Conservation (phyloP, 164 flowering plant species). For the Tetracentron sinense region DNA sequence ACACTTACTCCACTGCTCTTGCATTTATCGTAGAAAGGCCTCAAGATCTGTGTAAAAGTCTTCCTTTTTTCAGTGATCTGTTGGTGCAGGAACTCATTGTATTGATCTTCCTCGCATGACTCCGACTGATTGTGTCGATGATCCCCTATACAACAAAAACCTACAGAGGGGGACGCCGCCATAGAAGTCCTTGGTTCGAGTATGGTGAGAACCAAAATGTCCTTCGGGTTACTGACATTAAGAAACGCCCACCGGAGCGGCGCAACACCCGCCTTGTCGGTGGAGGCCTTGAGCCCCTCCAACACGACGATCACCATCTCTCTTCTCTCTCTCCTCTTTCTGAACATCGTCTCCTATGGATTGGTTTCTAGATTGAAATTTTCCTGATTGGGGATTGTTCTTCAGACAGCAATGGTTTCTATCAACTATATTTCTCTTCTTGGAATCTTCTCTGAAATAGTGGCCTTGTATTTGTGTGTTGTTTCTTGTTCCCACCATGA, state of each 20-base stretch:
- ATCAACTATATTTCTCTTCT: not conserved
- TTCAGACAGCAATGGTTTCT: not conserved
- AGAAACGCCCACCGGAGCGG: constrained; percentile 18
- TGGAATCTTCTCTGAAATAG: not conserved
- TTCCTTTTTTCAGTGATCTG: constrained; percentile 21
- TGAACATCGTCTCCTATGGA: constrained; percentile 8
- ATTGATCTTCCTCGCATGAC: constrained; percentile 5
- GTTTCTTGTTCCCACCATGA: constrained; percentile 11
- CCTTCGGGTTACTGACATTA: not conserved
- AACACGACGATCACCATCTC: constrained; percentile 24
- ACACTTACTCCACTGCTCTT: constrained; percentile 28
- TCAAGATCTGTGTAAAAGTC: constrained; percentile 17
- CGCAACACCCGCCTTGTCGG: constrained; percentile 19
- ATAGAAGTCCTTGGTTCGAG: constrained; percentile 14
- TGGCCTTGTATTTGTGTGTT: not conserved
- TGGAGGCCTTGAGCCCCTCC: constrained; percentile 24
- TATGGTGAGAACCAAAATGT: constrained; percentile 25
- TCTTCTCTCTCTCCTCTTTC: constrained; percentile 5
- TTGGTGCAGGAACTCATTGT: constrained; percentile 12
- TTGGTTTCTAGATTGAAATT: not conserved
- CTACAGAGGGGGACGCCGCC: not conserved
- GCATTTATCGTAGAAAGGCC: constrained; percentile 30
- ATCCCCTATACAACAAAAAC: constrained; percentile 17
- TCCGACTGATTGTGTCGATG: not conserved
- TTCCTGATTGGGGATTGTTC: not conserved